Evolutionary conservation across 2,329 filamentous ascomycete species (phyloP).

Genomic region (Scedosporium minutisporum): DNA sequence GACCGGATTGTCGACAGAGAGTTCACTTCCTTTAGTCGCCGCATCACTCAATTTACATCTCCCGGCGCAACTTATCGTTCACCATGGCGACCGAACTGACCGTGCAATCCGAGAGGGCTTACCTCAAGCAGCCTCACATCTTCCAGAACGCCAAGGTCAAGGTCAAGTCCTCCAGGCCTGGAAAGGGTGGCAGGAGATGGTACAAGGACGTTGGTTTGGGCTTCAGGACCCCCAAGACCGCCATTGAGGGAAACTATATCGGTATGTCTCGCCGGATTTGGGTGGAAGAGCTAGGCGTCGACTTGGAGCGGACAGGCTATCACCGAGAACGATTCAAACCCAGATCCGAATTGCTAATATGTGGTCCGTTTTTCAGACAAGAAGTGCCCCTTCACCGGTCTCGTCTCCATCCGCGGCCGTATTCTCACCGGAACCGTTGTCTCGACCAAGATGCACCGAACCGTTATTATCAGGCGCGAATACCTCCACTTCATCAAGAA

Average conservation of each 20-base stretch:
- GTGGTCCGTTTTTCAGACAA: constrained; percentile 59
- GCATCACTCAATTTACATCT: neutral
- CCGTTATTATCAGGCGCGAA: constrained; percentile 97
- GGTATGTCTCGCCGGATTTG: constrained; percentile 56
- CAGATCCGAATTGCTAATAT: neutral
- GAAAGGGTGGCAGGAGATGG: constrained; percentile 87
- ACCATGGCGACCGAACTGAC: constrained; percentile 97
- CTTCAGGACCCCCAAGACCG: constrained; percentile 96
- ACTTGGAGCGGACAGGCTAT: neutral
- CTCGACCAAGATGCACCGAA: constrained; percentile 99
- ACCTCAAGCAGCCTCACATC: constrained; percentile 99
- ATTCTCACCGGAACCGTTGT: constrained; percentile 98
- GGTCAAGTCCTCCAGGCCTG: constrained; percentile 72
- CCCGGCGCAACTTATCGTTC: constrained; percentile 4
- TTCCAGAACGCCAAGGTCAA: constrained; percentile 97
- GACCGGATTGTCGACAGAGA: constrained; percentile 3
- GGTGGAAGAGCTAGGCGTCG: neutral
- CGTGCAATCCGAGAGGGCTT: constrained; percentile 99
- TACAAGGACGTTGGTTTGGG: constrained; percentile 99
- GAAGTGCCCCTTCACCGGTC: constrained; percentile 99
- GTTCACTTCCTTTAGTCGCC: neutral
- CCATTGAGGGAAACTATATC: constrained; percentile 98
- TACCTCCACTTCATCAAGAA: constrained; percentile 99
- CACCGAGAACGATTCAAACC: neutral
- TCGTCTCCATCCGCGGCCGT: constrained; percentile 99